Conservation (phyloP, 2,329 filamentous ascomycete species). For the Amphichorda felina region DNA sequence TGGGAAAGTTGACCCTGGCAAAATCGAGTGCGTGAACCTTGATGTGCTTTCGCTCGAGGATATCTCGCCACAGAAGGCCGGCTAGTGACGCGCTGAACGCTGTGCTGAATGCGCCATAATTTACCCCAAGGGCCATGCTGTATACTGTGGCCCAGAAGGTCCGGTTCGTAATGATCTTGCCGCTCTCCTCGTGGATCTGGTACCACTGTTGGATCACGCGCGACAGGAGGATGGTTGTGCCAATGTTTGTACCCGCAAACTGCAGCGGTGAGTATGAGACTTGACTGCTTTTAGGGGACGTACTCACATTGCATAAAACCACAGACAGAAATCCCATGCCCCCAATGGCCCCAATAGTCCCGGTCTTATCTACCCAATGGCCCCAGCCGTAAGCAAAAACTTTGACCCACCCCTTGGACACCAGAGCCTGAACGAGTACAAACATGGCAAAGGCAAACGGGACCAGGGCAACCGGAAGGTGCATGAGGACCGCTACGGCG, state of each 20-base stretch:
- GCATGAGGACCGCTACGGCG: constrained; percentile 48
- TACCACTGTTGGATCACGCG: constrained; percentile 61
- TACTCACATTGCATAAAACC: constrained; percentile 58
- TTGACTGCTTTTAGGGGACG: background rate
- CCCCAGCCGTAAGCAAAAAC: constrained; percentile 66
- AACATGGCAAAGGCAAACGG: constrained; percentile 69
- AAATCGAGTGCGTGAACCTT: constrained; percentile 52
- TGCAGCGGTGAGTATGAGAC: constrained; percentile 18
- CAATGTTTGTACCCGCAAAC: constrained; percentile 70
- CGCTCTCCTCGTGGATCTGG: constrained; percentile 37
- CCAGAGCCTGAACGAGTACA: constrained; percentile 58
- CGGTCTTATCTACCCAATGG: constrained; percentile 58
- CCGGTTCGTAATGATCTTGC: constrained; percentile 42
- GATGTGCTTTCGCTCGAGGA: constrained; percentile 57
- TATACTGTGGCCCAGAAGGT: constrained; percentile 67
- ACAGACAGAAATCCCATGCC: constrained; percentile 66
- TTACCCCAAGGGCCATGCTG: constrained; percentile 62
- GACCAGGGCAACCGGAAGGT: constrained; percentile 55
- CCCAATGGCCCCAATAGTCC: constrained; percentile 54
- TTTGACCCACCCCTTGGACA: constrained; percentile 63
- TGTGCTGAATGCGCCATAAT: constrained; percentile 63
- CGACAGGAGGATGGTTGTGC: constrained; percentile 61
- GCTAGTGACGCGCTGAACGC: constrained; percentile 62
- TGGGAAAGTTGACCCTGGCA: constrained; percentile 56
- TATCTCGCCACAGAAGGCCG: constrained; percentile 62